phyloP scores from a whole-genome alignment of 495 filamentous ascomycete genomes.

The Xylaria venustula region DNA sequence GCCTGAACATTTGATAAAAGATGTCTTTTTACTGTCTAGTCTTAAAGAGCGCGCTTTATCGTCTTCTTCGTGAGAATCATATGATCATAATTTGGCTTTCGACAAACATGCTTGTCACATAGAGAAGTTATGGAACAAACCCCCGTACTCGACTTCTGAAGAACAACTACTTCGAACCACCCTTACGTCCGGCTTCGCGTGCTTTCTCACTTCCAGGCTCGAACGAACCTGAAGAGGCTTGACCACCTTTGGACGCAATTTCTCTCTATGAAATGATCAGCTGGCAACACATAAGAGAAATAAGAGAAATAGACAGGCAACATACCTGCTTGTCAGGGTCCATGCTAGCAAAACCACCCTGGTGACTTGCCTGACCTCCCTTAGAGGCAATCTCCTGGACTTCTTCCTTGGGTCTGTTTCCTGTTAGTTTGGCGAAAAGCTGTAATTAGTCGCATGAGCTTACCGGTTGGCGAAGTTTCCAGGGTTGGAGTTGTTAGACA shows the following conservation, averaged over 20 bases:
- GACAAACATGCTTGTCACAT: no score
- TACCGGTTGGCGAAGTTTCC: conserved; percentile 10
- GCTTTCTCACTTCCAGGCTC: conserved; percentile 46
- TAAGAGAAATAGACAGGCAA: not conserved
- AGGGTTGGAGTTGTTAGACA: not conserved
- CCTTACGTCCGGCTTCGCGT: conserved; percentile 47
- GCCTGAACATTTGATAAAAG: no score
- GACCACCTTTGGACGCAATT: conserved; percentile 54
- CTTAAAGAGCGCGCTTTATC: no score
- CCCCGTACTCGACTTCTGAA: no score
- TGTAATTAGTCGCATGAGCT: not conserved
- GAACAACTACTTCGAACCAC: conserved; percentile 28
- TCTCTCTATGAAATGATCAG: conserved; percentile 18
- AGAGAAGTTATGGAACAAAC: no score
- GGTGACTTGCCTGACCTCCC: conserved; percentile 43
- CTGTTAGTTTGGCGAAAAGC: not conserved
- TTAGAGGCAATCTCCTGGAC: conserved; percentile 53
- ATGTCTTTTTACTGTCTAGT: no score
- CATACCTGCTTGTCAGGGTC: conserved; percentile 47
- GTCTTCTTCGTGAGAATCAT: no score
- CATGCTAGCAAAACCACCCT: conserved; percentile 38
- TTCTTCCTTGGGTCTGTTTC: conserved; percentile 47
- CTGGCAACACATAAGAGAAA: not conserved
- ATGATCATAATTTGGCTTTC: no score
- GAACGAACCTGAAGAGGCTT: conserved; percentile 49